A percentile compares a stretch with the other conserved stretches of the same genome.
Evolutionary conservation across 1,139 yeast species (phyloP).

Genomic region (Scheffersomyces illinoinensis): DNA sequence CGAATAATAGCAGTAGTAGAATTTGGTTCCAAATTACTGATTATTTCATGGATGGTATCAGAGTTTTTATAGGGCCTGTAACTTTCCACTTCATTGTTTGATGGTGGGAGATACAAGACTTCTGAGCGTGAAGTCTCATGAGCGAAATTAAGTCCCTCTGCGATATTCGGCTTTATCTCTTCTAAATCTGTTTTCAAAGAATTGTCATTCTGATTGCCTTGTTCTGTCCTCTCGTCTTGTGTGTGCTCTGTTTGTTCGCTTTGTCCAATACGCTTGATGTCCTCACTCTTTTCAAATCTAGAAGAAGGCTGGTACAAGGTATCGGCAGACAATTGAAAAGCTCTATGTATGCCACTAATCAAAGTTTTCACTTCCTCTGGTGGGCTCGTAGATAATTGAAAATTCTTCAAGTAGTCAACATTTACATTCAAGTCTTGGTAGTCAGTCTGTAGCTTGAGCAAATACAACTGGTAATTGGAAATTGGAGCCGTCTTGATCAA

Average conservation of each 20-base stretch:
- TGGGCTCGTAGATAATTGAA: conserved; percentile 16
- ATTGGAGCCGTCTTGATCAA: conserved; percentile 78
- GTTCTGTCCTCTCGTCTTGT: too few relatives aligned
- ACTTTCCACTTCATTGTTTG: neutral
- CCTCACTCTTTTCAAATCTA: conserved; percentile 21
- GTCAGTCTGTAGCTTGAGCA: conserved; percentile 21
- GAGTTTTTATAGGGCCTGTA: neutral
- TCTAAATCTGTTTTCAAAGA: conserved; percentile 3
- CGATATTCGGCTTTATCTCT: conserved; percentile 24
- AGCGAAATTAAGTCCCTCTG: conserved; percentile 41
- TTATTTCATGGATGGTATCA: neutral
- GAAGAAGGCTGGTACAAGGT: conserved; percentile 41
- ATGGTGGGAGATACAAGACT: conserved; percentile 3
- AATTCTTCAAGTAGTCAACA: conserved; percentile 15
- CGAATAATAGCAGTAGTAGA: conserved; percentile 9
- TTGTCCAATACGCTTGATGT: conserved; percentile 28
- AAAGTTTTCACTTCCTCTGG: conserved; percentile 28
- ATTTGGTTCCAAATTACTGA: neutral
- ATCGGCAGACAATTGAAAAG: conserved; percentile 32
- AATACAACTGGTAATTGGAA: conserved; percentile 53
- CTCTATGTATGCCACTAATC: conserved; percentile 54
- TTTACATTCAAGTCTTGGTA: conserved; percentile 11
- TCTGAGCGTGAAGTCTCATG: conserved; percentile 14
- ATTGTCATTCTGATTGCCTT: neutral
- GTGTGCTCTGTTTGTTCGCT: neutral